Evolutionary conservation across 2,329 filamentous ascomycete species (phyloP).

Genomic region (Thermoascus crustaceus): DNA sequence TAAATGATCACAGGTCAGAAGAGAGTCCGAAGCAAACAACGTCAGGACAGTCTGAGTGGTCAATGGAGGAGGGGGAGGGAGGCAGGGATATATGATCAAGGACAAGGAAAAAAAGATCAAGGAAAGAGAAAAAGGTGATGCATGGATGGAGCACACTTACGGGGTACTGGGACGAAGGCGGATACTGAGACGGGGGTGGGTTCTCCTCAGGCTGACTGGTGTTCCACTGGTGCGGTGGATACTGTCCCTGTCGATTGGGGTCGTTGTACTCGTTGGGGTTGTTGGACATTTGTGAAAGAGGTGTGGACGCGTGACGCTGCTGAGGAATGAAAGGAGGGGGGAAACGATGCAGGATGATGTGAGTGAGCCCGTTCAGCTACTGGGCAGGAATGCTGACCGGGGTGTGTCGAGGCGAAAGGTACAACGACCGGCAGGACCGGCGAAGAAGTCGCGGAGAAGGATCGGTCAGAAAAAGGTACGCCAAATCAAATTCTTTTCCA

Average conservation of each 20-base stretch:
- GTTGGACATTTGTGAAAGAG: conserved; percentile 32
- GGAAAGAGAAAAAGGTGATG: conserved; percentile 1
- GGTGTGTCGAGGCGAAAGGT: conserved; percentile 4
- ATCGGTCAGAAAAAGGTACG: conserved; percentile 12
- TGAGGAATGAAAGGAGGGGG: conserved; percentile 12
- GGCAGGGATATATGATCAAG: conserved; percentile 13
- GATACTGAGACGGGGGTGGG: conserved; percentile 27
- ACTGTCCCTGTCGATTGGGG: conserved; percentile 38
- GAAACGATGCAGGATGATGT: conserved; percentile 20
- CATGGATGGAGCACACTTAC: conserved; percentile 24
- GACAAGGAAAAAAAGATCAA: no score
- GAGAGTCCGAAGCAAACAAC: not conserved
- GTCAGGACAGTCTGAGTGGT: conserved; percentile 2
- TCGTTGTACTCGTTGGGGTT: conserved; percentile 35
- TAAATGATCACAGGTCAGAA: conserved; percentile 6
- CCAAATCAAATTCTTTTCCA: conserved; percentile 19
- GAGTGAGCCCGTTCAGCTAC: conserved; percentile 12
- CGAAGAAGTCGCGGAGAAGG: not conserved
- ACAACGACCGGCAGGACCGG: not conserved
- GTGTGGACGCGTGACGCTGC: conserved; percentile 9
- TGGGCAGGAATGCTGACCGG: conserved; percentile 7
- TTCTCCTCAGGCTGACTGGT: conserved; percentile 31
- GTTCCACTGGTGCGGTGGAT: conserved; percentile 37
- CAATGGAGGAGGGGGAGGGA: conserved; percentile 3
- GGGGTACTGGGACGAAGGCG: conserved; percentile 27